Evolutionary conservation across 768 basidiomycete species (phyloP).

Genomic region (Trametes cinnabarina): DNA sequence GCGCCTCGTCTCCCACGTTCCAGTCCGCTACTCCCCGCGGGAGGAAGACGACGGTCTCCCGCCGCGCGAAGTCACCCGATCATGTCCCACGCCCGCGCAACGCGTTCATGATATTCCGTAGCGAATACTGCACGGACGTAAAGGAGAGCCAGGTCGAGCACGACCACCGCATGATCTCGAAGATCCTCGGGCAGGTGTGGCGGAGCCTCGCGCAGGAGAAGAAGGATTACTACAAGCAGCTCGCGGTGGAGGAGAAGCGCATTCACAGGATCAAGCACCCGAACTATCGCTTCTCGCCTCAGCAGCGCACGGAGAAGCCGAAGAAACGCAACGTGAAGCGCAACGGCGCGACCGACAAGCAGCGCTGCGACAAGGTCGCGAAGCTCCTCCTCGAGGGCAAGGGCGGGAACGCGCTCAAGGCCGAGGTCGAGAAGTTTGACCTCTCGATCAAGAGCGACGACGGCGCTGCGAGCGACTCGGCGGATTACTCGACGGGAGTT

Average conservation of each 20-base stretch:
- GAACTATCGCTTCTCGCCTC: conserved; percentile 60
- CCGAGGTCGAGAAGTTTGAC: conserved; percentile 17
- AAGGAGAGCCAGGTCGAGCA: conserved; percentile 31
- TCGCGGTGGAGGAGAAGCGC: conserved; percentile 56
- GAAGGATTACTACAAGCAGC: conserved; percentile 45
- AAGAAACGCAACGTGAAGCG: conserved; percentile 21
- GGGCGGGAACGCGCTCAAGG: conserved; percentile 30
- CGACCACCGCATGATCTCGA: conserved; percentile 57
- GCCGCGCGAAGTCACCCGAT: conserved; percentile 39
- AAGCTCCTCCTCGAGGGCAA: conserved; percentile 35
- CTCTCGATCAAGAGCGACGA: background rate
- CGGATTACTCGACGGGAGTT: conserved; percentile 12
- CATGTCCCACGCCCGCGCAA: conserved; percentile 68
- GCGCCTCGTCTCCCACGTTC: background rate
- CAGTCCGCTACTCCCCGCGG: background rate
- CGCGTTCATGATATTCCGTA: conserved; percentile 71
- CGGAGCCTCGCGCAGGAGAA: conserved; percentile 48
- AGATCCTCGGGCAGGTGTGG: conserved; percentile 76
- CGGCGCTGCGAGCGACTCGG: background rate
- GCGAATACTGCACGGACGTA: conserved; percentile 49
- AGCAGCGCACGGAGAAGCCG: conserved; percentile 11
- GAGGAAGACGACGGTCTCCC: conserved; percentile 1
- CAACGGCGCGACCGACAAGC: conserved; percentile 32
- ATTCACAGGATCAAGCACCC: conserved; percentile 57
- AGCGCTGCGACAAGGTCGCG: conserved; percentile 39